Evolutionary conservation across 2,329 filamentous ascomycete species (phyloP).

Genomic region (Elsinoe arachidis): DNA sequence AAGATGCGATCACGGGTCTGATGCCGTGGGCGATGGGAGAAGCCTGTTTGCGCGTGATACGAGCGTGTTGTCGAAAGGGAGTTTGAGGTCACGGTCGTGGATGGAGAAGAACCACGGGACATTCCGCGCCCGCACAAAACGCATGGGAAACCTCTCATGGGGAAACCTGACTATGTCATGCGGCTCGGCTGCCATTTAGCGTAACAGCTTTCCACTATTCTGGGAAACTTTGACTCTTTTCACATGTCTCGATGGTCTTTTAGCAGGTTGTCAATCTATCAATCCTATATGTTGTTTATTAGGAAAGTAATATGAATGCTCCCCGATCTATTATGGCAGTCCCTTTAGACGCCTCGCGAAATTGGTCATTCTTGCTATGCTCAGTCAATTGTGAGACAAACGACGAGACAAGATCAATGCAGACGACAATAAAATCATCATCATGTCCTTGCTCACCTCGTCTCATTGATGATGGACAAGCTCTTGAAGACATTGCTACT

Average conservation of each 20-base stretch:
- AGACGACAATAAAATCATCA: too few species aligned
- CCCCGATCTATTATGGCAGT: too few species aligned
- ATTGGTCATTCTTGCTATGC: too few species aligned
- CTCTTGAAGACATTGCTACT: too few species aligned
- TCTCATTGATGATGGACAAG: too few species aligned
- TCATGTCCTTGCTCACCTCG: too few species aligned
- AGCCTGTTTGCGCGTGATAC: neutral
- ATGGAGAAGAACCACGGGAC: neutral
- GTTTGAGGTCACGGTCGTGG: constrained; percentile 1
- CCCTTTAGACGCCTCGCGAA: too few species aligned
- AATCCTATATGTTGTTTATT: too few species aligned
- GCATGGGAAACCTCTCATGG: neutral
- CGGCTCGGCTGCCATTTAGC: neutral
- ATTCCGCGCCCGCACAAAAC: neutral
- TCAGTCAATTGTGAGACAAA: too few species aligned
- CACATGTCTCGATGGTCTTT: neutral
- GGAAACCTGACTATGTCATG: neutral
- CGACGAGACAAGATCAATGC: too few species aligned
- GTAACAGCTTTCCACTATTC: neutral
- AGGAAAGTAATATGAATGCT: too few species aligned
- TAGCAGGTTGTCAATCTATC: too few species aligned
- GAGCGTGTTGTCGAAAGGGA: neutral
- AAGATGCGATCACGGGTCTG: neutral
- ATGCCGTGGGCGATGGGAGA: neutral
- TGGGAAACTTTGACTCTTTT: neutral